A percentile compares a stretch with the other conserved stretches of the same genome.
These are phyloP conservation scores for Cardamine occulta DNA, from an alignment of 345 rosid genomes.

Conservation along the genomic window DNA sequence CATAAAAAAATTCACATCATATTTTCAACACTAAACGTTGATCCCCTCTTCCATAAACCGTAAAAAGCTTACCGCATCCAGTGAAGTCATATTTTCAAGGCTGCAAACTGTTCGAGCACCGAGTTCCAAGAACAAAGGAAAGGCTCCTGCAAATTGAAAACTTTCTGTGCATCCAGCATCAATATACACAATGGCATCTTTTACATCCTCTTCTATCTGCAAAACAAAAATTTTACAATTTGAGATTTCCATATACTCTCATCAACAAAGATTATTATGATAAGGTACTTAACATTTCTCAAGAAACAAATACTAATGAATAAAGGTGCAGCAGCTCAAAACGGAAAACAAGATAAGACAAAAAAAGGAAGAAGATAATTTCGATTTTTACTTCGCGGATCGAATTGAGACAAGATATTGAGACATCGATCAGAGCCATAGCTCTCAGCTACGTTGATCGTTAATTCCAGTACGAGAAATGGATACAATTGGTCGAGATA, in stretches of 20 bases:
- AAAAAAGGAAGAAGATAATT: neutral
- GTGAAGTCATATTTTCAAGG: constrained; percentile 77
- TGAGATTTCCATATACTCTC: neutral
- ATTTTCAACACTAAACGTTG: neutral
- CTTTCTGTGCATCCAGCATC: constrained; percentile 98
- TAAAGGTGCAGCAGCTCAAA: neutral
- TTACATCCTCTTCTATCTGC: constrained; percentile 73
- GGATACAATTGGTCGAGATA: neutral
- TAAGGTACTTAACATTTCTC: neutral
- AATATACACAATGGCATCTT: constrained; percentile 69
- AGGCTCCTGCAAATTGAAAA: constrained; percentile 85
- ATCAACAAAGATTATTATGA: neutral
- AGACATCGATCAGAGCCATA: constrained; percentile 75
- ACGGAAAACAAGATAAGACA: neutral
- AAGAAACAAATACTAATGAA: neutral
- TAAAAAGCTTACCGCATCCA: constrained; percentile 65
- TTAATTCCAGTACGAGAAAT: neutral
- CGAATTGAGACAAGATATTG: constrained; percentile 78
- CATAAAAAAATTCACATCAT: constrained; percentile 13
- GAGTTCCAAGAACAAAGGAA: constrained; percentile 70
- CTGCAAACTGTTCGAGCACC: constrained; percentile 80
- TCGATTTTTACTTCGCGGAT: constrained; percentile 60
- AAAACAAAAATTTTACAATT: neutral
- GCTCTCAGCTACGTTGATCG: constrained; percentile 28
- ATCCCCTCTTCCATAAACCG: constrained; percentile 2